Percentiles rank a stretch among this genome's conserved stretches.
phyloP scores from a whole-genome alignment of 2,329 filamentous ascomycete genomes.

The Diaporthe citriasiana region DNA sequence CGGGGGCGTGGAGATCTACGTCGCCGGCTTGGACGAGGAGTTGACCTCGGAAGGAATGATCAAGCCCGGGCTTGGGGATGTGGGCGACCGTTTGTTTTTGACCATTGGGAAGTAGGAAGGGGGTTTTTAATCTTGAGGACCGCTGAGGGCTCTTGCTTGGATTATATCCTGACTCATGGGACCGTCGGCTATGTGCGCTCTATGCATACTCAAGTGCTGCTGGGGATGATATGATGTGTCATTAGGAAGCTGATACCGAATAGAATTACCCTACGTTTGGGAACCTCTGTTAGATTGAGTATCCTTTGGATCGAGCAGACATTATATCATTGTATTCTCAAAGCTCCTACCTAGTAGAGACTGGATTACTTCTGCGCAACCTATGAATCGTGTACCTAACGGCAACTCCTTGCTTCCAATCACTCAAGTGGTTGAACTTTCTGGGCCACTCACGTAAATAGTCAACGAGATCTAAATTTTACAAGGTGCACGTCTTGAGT shows the following conservation, averaged over 20 bases:
- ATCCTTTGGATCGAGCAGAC: not conserved
- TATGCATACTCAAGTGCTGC: not conserved
- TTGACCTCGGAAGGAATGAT: constrained; percentile 89
- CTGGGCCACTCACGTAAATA: too few species aligned
- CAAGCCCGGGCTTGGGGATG: constrained; percentile 88
- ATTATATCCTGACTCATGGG: not conserved
- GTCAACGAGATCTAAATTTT: too few species aligned
- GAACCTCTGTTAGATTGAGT: not conserved
- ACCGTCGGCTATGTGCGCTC: not conserved
- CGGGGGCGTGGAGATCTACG: constrained; percentile 83
- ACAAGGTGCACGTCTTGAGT: too few species aligned
- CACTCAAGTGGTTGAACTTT: too few species aligned
- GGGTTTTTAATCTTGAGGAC: too few species aligned
- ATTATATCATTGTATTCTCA: not conserved
- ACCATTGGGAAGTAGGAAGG: constrained; percentile 81
- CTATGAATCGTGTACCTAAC: too few species aligned
- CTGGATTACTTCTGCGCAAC: too few species aligned
- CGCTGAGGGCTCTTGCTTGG: too few species aligned
- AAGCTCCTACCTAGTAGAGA: too few species aligned
- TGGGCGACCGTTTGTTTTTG: constrained; percentile 90
- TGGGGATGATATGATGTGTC: not conserved
- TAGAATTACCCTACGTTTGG: not conserved
- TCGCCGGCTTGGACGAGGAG: constrained; percentile 82
- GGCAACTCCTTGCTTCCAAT: too few species aligned
- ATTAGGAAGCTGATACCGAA: not conserved